A percentile compares a stretch with the other conserved stretches of the same genome.
Conservation (phyloP, 768 basidiomycete species). For the Boletus vermiculosoides region DNA sequence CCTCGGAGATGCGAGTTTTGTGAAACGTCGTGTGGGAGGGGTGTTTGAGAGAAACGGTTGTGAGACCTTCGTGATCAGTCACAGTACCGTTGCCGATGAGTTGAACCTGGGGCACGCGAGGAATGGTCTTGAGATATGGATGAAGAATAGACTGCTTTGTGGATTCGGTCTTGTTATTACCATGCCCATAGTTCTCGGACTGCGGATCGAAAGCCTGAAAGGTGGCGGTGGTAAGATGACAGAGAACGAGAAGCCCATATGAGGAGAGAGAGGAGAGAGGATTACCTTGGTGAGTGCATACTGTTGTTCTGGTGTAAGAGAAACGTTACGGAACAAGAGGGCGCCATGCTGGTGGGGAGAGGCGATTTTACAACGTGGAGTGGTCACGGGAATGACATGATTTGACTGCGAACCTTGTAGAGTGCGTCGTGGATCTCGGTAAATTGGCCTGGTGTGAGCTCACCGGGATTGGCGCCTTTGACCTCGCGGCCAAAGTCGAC, state of each 20-base stretch:
- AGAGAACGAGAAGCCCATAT: background rate
- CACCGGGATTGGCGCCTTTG: constrained; percentile 66
- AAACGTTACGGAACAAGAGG: constrained; percentile 70
- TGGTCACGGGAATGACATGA: background rate
- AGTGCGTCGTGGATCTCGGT: constrained; percentile 66
- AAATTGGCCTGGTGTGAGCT: constrained; percentile 59
- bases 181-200: constrained; percentile 71
- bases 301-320: constrained; percentile 77
- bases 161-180: constrained; percentile 79
- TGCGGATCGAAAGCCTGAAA: constrained; percentile 72
- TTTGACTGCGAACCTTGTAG: constrained; percentile 58
- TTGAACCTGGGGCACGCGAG: constrained; percentile 85
- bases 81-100: constrained; percentile 88
- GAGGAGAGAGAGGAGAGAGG: background rate
- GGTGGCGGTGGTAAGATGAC: constrained; percentile 7
- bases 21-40: constrained; percentile 86
- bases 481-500: constrained; percentile 75
- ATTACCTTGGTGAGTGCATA: constrained; percentile 78
- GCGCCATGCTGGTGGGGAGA: constrained; percentile 52
- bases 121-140: constrained; percentile 88
- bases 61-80: constrained; percentile 79
- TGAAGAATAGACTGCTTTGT: constrained; percentile 81
- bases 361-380: background rate
- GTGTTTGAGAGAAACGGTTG: constrained; percentile 77
- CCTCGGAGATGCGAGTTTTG: constrained; percentile 68